Evolutionary conservation across 371 early-diverging fungal genomes (phyloP).

Genomic region (Coemansia sp.): DNA sequence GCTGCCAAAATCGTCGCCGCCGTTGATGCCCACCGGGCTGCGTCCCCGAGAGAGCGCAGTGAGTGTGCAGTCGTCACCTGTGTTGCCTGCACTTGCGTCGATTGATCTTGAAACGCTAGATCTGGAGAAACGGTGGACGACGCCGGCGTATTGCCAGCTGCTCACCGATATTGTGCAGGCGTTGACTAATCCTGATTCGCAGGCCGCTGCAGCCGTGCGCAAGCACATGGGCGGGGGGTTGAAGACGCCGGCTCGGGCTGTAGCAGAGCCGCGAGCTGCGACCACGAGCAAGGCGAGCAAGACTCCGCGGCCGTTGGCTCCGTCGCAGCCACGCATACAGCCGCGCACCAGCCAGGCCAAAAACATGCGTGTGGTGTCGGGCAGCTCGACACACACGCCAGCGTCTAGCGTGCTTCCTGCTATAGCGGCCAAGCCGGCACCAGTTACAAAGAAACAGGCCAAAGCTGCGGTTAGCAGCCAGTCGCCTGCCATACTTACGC

Average conservation of each 20-base stretch:
- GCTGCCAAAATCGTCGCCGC: slow-evolving; percentile 39
- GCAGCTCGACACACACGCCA: neutral
- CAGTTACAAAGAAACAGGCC: neutral
- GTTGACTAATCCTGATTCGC: slow-evolving; percentile 30
- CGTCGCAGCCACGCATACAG: neutral
- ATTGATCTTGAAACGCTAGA: slow-evolving; percentile 5
- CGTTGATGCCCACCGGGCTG: slow-evolving; percentile 2
- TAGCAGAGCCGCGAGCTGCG: neutral
- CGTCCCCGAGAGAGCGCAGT: neutral
- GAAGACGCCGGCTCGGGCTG: neutral
- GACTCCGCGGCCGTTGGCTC: neutral
- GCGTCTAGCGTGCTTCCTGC: neutral
- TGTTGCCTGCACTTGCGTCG: neutral
- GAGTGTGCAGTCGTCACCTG: neutral
- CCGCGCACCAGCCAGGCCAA: neutral
- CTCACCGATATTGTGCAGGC: slow-evolving; percentile 49
- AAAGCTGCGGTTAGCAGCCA: neutral
- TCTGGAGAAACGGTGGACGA: slow-evolving; percentile 25
- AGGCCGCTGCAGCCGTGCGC: slow-evolving; percentile 40
- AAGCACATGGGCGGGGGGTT: neutral
- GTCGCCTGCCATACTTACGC: neutral
- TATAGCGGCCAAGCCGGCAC: neutral
- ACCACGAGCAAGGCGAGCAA: neutral
- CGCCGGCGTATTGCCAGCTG: slow-evolving; percentile 47
- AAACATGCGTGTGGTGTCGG: neutral